Conservation (phyloP, 345 rosid species). For the Erodium maritimum region DNA sequence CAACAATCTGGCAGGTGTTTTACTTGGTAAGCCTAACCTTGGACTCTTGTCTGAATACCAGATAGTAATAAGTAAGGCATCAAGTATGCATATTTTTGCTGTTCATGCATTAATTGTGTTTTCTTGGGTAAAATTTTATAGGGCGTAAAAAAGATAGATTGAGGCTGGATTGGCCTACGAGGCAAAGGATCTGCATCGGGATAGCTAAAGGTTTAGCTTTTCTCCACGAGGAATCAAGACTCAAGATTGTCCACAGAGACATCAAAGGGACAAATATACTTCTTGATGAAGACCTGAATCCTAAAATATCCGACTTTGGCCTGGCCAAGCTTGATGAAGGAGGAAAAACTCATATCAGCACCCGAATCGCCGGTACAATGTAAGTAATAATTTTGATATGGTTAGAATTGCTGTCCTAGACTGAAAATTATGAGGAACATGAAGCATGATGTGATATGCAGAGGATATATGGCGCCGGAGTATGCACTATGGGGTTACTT, state of each 20-base stretch:
- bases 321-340: constrained; percentile 49
- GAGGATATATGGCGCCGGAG: constrained; percentile 34
- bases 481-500: constrained; percentile 30
- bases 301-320: constrained; percentile 59
- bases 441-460: constrained; percentile 7
- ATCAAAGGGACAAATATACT: constrained; percentile 53
- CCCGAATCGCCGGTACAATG: constrained; percentile 60
- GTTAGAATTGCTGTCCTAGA: too few relatives aligned
- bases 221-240: constrained; percentile 49
- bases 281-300: constrained; percentile 32
- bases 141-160: constrained; percentile 25
- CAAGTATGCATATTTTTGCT: too few relatives aligned
- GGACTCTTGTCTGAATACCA: too few relatives aligned
- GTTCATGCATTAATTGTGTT: too few relatives aligned
- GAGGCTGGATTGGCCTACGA: constrained; percentile 37
- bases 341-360: constrained; percentile 43
- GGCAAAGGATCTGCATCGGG: constrained; percentile 37
- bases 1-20: constrained; percentile 15
- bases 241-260: constrained; percentile 55
- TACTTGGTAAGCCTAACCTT: constrained; percentile 15
- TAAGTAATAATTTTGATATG: constrained; percentile 6
- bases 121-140: too few relatives aligned
- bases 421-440: too few relatives aligned
- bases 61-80: too few relatives aligned
- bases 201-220: constrained; percentile 49